Evolutionary conservation across 202 grass and related monocot species (phyloP).

Genomic region (Zoysia matrella): DNA sequence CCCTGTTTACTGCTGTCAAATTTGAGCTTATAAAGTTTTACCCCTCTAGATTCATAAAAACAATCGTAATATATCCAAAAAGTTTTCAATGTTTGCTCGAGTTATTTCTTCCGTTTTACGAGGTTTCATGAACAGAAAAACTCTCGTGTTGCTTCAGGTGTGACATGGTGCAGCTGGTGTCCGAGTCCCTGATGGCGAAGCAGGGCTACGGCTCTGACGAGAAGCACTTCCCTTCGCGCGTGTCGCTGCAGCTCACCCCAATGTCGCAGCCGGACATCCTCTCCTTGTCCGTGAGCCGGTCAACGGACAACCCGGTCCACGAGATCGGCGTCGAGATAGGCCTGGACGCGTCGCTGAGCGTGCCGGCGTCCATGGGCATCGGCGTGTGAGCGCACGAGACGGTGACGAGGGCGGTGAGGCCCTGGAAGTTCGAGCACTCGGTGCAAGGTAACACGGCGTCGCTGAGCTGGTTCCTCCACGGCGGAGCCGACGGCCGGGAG

Average conservation of each 20-base stretch:
- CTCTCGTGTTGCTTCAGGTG: slow-evolving; percentile 49
- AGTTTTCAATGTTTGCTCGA: background rate
- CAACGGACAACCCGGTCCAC: too few relatives aligned
- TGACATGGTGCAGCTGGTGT: slow-evolving; percentile 26
- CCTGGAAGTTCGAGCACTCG: too few relatives aligned
- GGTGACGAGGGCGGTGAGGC: too few relatives aligned
- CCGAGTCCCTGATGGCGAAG: too few relatives aligned
- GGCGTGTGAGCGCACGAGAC: too few relatives aligned
- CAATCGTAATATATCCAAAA: background rate
- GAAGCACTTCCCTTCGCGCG: slow-evolving; percentile 83
- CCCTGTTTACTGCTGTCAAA: background rate
- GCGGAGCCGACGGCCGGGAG: too few relatives aligned
- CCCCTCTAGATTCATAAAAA: too few relatives aligned
- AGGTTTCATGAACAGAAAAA: background rate
- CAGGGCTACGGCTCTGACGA: slow-evolving; percentile 26
- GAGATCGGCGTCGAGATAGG: too few relatives aligned
- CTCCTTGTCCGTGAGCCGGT: slow-evolving; percentile 53
- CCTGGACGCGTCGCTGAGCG: too few relatives aligned
- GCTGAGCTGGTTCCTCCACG: too few relatives aligned
- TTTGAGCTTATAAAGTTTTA: background rate
- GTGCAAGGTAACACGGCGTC: too few relatives aligned
- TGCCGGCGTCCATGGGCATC: too few relatives aligned
- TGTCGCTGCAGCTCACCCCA: slow-evolving; percentile 76
- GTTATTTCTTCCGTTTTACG: background rate
- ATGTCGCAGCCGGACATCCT: slow-evolving; percentile 59